These are phyloP conservation scores for Leishmania arabica DNA, from an alignment of 208 protist species.

Conservation along the genomic window DNA sequence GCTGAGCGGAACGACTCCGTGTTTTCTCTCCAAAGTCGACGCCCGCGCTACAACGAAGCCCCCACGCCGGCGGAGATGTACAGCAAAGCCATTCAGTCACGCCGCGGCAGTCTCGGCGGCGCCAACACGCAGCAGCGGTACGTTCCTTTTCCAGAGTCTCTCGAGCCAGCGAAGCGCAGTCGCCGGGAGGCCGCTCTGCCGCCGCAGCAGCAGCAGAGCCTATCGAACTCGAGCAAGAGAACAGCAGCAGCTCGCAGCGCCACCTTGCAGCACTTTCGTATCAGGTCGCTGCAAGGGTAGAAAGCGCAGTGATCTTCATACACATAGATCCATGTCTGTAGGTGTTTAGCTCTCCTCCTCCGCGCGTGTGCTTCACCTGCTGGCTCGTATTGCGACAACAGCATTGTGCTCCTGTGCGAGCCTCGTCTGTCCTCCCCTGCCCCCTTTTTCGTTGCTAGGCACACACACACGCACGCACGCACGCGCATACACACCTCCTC, in stretches of 20 bases:
- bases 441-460: neutral
- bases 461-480: neutral
- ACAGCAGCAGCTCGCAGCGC: slow-evolving; percentile 16
- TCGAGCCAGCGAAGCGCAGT: neutral
- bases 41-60: neutral
- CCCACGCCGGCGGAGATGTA: slow-evolving; percentile 3
- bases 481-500: neutral
- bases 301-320: neutral
- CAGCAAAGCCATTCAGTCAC: neutral
- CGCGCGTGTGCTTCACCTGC: neutral
- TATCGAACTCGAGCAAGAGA: neutral
- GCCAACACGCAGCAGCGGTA: slow-evolving; percentile 25
- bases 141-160: slow-evolving; percentile 7
- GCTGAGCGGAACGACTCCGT: neutral
- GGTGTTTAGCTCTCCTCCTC: neutral
- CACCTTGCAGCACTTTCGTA: slow-evolving; percentile 44
- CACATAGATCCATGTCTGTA: neutral
- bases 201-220: slow-evolving; percentile 1
- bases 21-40: slow-evolving; percentile 7
- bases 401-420: neutral
- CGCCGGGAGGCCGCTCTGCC: neutral
- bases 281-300: slow-evolving; percentile 24
- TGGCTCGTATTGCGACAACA: neutral
- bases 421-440: neutral
- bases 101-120: neutral